Percentiles rank a stretch among this genome's conserved stretches.
phyloP scores from a whole-genome alignment of 2,329 filamentous ascomycete species.

The Microcera coccophila region DNA sequence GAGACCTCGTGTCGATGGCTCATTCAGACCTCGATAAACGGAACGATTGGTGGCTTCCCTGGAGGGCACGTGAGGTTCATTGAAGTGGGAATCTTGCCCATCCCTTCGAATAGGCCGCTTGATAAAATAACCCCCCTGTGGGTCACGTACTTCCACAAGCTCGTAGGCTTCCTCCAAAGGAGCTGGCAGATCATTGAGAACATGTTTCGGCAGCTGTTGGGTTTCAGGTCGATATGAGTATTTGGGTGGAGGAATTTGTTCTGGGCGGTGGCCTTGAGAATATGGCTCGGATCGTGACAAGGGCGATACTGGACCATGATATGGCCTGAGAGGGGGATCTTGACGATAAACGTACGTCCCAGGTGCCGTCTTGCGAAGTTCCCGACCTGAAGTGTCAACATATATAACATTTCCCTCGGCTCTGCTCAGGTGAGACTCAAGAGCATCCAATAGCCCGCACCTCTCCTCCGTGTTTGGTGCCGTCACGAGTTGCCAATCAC shows the following conservation, averaged over 20 bases:
- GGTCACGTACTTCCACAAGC: slow-evolving; percentile 43
- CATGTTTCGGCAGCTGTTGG: slow-evolving; percentile 1
- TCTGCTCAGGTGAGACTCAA: slow-evolving; percentile 6
- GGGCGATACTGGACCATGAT: slow-evolving; percentile 2
- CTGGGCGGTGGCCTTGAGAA: slow-evolving; percentile 7
- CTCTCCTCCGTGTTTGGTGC: neutral
- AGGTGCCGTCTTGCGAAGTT: slow-evolving; percentile 17
- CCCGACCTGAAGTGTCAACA: slow-evolving; percentile 22
- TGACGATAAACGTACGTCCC: slow-evolving; percentile 10
- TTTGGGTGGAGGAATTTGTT: slow-evolving; percentile 8
- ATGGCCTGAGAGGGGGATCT: slow-evolving; percentile 4
- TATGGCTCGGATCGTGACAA: slow-evolving; percentile 9
- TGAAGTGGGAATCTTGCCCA: slow-evolving; percentile 23
- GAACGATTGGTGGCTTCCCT: slow-evolving; percentile 11
- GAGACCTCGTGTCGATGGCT: neutral
- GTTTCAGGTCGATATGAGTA: slow-evolving; percentile 11
- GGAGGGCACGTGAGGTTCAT: slow-evolving; percentile 13
- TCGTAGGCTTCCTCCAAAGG: slow-evolving; percentile 37
- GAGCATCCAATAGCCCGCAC: slow-evolving; percentile 1
- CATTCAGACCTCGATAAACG: slow-evolving; percentile 5
- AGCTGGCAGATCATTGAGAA: slow-evolving; percentile 11
- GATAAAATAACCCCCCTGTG: slow-evolving; percentile 45
- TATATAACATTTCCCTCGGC: slow-evolving; percentile 24
- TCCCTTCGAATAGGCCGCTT: slow-evolving; percentile 38
- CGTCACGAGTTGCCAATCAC: neutral